phyloP scores from a whole-genome alignment of 2,329 filamentous ascomycete species.

The Colletotrichum shisoi region DNA sequence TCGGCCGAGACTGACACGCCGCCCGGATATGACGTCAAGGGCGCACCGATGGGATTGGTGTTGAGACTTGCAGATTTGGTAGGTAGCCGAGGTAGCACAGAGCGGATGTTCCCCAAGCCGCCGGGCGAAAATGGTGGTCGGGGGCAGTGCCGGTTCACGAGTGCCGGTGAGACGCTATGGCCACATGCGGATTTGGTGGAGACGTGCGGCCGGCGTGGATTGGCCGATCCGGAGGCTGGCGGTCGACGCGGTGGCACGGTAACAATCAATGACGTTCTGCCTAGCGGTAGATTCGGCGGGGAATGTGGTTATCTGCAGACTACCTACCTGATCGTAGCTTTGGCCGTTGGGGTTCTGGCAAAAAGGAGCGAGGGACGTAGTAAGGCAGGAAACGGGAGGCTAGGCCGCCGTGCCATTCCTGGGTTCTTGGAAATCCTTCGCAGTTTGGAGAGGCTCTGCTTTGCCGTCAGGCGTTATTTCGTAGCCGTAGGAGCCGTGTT shows the following conservation, averaged over 20 bases:
- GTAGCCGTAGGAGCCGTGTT: conserved; percentile 4
- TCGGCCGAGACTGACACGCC: conserved; percentile 1
- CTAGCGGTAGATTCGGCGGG: conserved; percentile 26
- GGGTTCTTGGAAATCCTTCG: neutral
- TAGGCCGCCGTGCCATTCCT: conserved; percentile 23
- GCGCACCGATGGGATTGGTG: neutral
- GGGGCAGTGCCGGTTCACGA: conserved; percentile 34
- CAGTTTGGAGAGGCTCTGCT: conserved; percentile 10
- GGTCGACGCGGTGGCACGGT: neutral
- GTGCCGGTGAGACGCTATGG: conserved; percentile 30
- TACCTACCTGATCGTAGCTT: neutral
- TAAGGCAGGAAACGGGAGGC: neutral
- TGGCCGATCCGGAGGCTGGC: conserved; percentile 33
- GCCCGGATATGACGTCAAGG: conserved; percentile 21
- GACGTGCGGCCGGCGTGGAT: conserved; percentile 17
- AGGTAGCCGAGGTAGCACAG: too few species aligned
- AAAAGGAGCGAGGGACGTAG: conserved; percentile 15
- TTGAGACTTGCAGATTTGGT: neutral
- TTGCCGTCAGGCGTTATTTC: conserved; percentile 1
- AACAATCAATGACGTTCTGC: conserved; percentile 14
- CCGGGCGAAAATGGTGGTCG: conserved; percentile 30
- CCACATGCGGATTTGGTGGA: conserved; percentile 27
- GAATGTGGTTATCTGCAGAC: neutral
- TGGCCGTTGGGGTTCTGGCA: conserved; percentile 7
- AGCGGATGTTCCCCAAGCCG: conserved; percentile 1